Evolutionary conservation across 768 basidiomycete species (phyloP), one percentile per base, ranked within the genome.

Genomic region (Tulasnella sp.): DNA sequence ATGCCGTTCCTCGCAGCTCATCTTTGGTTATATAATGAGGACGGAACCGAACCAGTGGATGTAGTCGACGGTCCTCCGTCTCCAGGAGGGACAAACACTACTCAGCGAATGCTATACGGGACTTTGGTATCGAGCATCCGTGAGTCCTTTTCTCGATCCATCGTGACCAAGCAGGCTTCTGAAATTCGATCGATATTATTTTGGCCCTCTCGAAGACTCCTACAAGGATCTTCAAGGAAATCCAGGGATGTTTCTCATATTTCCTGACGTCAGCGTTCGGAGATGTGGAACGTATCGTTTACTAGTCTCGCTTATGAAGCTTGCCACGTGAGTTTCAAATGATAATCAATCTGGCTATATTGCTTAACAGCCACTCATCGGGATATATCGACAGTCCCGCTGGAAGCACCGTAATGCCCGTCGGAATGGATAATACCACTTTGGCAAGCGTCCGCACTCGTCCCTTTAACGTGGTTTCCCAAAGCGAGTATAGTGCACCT

Each of bases 221-320:
- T 69, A 90, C 59, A 77, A 82, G 55, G 85, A 93, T 63, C 71
- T 83, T 33, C 78, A 84, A 63, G 86, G 86, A 51, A 78, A 81
- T 44, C 70, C 72, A 59, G 83, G 89, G n/a, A 69, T 86, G 39
- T 91, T 84, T 64, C 91, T 95, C 60, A 66, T 90, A 48, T 95
- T 92, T 60, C 81, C 90, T 5, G 90, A 95, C 65, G 86, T 87
- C 59, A 88, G 86, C 62, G 77, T 93, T 51, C 76, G 86, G 15
- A 75, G 75, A 69, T 71, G 76, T 22, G 90, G 90, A 6, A 74
- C 71, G 15, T 95, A 81, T 67, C 76, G 78, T 60, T 71, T 92
- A 48, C 76, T 78, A 45, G 72, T 89, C 48, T 79, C 75, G 44
- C 71, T 92, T 45, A 70, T 86, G 64, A 74, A 76, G 61, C 75